A percentile compares a stretch with the other conserved stretches of the same genome.
These are phyloP conservation scores for Candida nonsorbophila DNA, from an alignment of 805 yeast species.

Conservation along the genomic window DNA sequence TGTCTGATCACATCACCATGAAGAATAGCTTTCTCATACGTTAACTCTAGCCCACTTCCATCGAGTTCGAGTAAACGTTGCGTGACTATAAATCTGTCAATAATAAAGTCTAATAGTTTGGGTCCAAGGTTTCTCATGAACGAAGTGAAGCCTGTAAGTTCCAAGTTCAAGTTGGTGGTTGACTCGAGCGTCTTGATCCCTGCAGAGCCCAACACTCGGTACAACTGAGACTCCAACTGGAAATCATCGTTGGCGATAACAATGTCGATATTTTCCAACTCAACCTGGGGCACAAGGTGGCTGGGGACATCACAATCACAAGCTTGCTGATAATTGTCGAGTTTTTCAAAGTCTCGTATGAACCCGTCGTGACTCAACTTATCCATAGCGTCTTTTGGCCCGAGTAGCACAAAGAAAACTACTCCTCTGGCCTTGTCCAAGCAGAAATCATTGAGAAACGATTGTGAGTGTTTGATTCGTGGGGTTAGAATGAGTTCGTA, in stretches of 20 bases:
- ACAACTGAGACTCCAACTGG: slow-evolving; percentile 11
- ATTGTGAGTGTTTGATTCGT: slow-evolving; percentile 28
- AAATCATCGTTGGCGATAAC: slow-evolving; percentile 12
- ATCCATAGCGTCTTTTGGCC: slow-evolving; percentile 15
- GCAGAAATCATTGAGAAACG: slow-evolving; percentile 19
- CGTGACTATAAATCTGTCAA: slow-evolving; percentile 9
- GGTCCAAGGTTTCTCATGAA: slow-evolving; percentile 39
- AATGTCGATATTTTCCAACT: slow-evolving; percentile 10
- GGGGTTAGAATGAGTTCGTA: slow-evolving; percentile 37
- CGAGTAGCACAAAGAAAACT: slow-evolving; percentile 20
- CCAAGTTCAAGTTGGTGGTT: slow-evolving; percentile 15
- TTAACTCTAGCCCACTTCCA: no score
- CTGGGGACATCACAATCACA: slow-evolving; percentile 21
- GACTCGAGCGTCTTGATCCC: slow-evolving; percentile 10
- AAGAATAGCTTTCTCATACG: slow-evolving; percentile 18
- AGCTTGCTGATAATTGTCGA: slow-evolving; percentile 15
- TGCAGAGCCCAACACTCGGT: slow-evolving; percentile 21
- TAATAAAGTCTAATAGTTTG: slow-evolving; percentile 17
- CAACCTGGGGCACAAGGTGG: slow-evolving; percentile 14
- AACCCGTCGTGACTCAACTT: slow-evolving; percentile 18
- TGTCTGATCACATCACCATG: slow-evolving; percentile 43
- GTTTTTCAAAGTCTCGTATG: slow-evolving; percentile 17
- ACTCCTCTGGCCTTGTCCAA: slow-evolving; percentile 11
- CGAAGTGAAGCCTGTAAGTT: slow-evolving; percentile 50
- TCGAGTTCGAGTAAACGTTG: slow-evolving; percentile 1